Evolutionary conservation across 257 asterid species (phyloP), one percentile per base, ranked within the genome.

Genomic region (Capsicum baccatum): DNA sequence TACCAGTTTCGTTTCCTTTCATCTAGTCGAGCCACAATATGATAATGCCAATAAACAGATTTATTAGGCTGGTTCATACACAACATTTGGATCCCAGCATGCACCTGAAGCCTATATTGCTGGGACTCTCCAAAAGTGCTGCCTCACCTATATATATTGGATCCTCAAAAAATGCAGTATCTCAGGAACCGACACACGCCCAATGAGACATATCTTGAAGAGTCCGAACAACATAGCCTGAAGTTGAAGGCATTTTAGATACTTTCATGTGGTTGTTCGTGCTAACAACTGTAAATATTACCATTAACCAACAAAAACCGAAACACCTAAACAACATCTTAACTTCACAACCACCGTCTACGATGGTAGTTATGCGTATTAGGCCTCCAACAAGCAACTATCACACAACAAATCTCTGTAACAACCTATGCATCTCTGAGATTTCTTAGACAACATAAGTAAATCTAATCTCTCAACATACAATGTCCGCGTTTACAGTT

Each of bases 1-100:
- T 66, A 64, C 71, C 70, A 64, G 7, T 73, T 21, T 47, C 7
- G 5, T 52, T 19, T 74, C 81, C 81, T 74, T 74, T 50, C 21
- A 68, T 68, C 52, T 3, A 42, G 57, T 70, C 16, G 5, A 42
- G 33, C 33, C 15, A 2, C 79, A 15, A 39, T 15, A 39, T 39
- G 52, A 42, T 42, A 42, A 16, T 42, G 35, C 55, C 55, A 69
- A 69, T 39, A 42, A 19, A 69, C 70, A 69, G 4, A 42, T 39
- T 16, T 69, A 16, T 69, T 69, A 4, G 79, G 55, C 9, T 70
- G 5, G 57, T 70, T 11, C 33, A 70, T 44, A 70, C 10, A 35
- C 57, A 5, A 44, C 37, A 44, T 70, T 70, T 44, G 2, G 16
- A 16, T 70, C 55, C 33, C 17, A 42, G 13, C 54, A 69, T 42